Percentiles rank a stretch among this genome's conserved stretches.
Evolutionary conservation across 768 basidiomycete species (phyloP).

Genomic region (Kockovaella imperatae): DNA sequence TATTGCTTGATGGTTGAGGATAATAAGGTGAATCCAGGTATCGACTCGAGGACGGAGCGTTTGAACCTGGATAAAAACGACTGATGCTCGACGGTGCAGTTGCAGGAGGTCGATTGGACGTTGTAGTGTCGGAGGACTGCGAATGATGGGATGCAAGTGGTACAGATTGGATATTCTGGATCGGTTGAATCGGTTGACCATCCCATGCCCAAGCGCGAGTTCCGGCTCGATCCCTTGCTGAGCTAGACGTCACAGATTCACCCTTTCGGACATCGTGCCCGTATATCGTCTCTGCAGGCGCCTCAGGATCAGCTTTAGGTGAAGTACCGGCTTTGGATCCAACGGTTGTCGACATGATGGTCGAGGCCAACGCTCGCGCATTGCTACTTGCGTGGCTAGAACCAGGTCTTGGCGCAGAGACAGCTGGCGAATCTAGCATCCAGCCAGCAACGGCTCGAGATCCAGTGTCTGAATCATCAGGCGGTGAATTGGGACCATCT

Average conservation of each 20-base stretch:
- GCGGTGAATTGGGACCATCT: slow-evolving; percentile 18
- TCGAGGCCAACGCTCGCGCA: too few species aligned
- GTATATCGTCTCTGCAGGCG: too few species aligned
- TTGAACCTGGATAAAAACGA: not conserved
- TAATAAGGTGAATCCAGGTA: slow-evolving; percentile 17
- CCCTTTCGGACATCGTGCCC: not conserved
- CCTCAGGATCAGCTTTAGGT: too few species aligned
- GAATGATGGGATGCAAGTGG: not conserved
- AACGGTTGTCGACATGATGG: too few species aligned
- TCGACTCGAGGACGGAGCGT: not conserved
- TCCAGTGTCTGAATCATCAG: slow-evolving; percentile 13
- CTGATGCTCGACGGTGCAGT: slow-evolving; percentile 9
- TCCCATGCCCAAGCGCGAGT: not conserved
- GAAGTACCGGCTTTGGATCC: too few species aligned
- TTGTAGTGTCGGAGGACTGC: not conserved
- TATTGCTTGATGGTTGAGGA: slow-evolving; percentile 6
- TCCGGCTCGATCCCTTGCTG: not conserved
- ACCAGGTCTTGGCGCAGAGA: slow-evolving; percentile 1
- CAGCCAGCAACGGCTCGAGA: slow-evolving; percentile 23
- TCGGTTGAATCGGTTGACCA: slow-evolving; percentile 2
- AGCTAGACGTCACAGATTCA: not conserved
- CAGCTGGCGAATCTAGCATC: slow-evolving; percentile 19
- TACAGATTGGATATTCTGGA: slow-evolving; percentile 2
- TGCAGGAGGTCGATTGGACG: slow-evolving; percentile 12
- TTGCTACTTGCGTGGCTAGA: not conserved